phyloP scores from a whole-genome alignment of 805 yeast species.

The Vanderwaltozyma tropicalis region DNA sequence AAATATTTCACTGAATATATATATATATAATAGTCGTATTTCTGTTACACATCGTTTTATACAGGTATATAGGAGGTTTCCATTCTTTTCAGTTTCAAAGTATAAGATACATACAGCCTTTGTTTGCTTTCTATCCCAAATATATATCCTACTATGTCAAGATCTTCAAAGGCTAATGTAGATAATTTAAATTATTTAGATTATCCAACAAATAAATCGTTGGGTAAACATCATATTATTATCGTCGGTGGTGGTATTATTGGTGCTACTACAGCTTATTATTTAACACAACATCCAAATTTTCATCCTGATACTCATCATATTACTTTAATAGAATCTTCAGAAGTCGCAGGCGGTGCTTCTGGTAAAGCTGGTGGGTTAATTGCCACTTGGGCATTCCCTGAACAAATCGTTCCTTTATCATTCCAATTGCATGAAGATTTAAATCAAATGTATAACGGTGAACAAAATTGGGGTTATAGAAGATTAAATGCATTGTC shows the following conservation, averaged over 20 bases:
- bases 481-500: conserved; percentile 82
- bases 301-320: conserved; percentile 66
- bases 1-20: too few relatives aligned
- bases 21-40: too few relatives aligned
- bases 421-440: conserved; percentile 80
- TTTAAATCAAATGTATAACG: conserved; percentile 65
- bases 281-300: conserved; percentile 70
- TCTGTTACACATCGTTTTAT: too few relatives aligned
- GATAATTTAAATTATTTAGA: background rate
- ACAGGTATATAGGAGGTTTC: too few relatives aligned
- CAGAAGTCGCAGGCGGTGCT: conserved; percentile 94
- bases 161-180: background rate
- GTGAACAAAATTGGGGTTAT: conserved; percentile 85
- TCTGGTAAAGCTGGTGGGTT: conserved; percentile 96
- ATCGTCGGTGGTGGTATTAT: conserved; percentile 94
- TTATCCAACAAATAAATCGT: conserved; percentile 5
- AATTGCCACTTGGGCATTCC: conserved; percentile 93
- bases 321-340: conserved; percentile 78
- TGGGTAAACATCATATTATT: conserved; percentile 64
- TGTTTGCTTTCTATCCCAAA: too few relatives aligned
- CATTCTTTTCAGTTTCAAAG: too few relatives aligned
- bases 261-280: conserved; percentile 92
- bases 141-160: too few relatives aligned
- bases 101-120: too few relatives aligned
- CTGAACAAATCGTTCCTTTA: conserved; percentile 83